These are phyloP conservation scores for Trichoderma arundinaceum DNA, from an alignment of 2,329 filamentous ascomycete species.

Conservation along the genomic window DNA sequence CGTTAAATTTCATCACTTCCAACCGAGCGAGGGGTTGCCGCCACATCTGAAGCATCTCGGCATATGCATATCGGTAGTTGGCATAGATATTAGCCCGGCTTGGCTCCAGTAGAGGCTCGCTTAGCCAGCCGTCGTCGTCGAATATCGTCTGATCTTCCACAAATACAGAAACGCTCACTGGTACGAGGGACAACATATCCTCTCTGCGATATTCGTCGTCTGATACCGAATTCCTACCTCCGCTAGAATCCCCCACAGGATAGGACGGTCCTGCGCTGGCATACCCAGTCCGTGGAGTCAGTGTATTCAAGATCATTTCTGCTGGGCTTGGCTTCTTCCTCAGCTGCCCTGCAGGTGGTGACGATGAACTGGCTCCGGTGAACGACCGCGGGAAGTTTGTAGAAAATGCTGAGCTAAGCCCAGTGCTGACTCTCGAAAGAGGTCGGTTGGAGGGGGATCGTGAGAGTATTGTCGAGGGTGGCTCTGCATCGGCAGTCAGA, in stretches of 20 bases:
- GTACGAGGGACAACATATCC: slow-evolving; percentile 54
- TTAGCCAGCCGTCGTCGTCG: slow-evolving; percentile 71
- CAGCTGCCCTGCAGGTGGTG: slow-evolving; percentile 48
- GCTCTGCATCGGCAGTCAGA: slow-evolving; percentile 52
- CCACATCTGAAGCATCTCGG: slow-evolving; percentile 73
- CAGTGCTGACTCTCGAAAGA: slow-evolving; percentile 60
- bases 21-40: slow-evolving; percentile 65
- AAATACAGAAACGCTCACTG: slow-evolving; percentile 57
- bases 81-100: slow-evolving; percentile 56
- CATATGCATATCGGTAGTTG: slow-evolving; percentile 69
- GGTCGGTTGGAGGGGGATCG: slow-evolving; percentile 63
- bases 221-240: slow-evolving; percentile 57
- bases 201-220: slow-evolving; percentile 59
- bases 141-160: slow-evolving; percentile 69
- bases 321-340: slow-evolving; percentile 66
- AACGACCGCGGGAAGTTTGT: slow-evolving; percentile 60
- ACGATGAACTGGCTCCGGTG: slow-evolving; percentile 48
- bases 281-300: slow-evolving; percentile 55
- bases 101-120: slow-evolving; percentile 62
- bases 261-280: slow-evolving; percentile 59
- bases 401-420: slow-evolving; percentile 60
- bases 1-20: slow-evolving; percentile 73
- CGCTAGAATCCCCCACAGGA: slow-evolving; percentile 52
- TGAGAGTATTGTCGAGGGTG: slow-evolving; percentile 57
- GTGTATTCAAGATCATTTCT: slow-evolving; percentile 62